Conservation (phyloP, 2,329 filamentous ascomycete genomes). For the Cladosporium halotolerans region DNA sequence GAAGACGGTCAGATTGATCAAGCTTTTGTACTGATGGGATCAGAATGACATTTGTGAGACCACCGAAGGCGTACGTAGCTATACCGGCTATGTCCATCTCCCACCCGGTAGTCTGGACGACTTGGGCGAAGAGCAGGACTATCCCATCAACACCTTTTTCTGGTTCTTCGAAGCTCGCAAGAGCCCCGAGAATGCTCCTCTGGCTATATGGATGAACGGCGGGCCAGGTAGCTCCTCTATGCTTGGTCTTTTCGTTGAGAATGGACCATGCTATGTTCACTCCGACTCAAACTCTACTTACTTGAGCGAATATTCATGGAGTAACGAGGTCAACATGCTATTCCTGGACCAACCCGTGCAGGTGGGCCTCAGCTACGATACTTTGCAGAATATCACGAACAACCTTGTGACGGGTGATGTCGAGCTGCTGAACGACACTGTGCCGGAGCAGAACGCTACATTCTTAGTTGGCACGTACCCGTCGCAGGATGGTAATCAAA, state of each 20-base stretch:
- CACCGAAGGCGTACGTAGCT: conserved; percentile 50
- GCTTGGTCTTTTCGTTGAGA: conserved; percentile 43
- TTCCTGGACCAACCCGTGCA: conserved; percentile 60
- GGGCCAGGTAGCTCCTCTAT: conserved; percentile 51
- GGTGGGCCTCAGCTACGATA: conserved; percentile 49
- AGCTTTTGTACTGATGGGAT: neutral
- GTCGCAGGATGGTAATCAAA: conserved; percentile 37
- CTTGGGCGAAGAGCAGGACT: conserved; percentile 30
- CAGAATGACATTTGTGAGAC: conserved; percentile 47
- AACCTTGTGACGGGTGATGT: conserved; percentile 22
- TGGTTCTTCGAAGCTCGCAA: conserved; percentile 56
- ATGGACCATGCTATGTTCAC: conserved; percentile 50
- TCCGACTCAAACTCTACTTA: conserved; percentile 45
- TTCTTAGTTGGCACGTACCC: conserved; percentile 48
- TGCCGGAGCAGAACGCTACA: conserved; percentile 46
- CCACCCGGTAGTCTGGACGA: conserved; percentile 41
- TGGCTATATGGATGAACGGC: conserved; percentile 54
- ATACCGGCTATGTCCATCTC: conserved; percentile 55
- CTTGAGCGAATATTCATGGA: conserved; percentile 56
- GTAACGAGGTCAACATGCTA: conserved; percentile 50
- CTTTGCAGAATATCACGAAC: conserved; percentile 31
- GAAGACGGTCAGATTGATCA: neutral
- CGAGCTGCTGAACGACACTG: conserved; percentile 14
- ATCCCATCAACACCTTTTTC: conserved; percentile 55
- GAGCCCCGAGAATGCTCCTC: conserved; percentile 47